Conservation (phyloP, 2,329 filamentous ascomycete species). For the Nectriaceae sp. region DNA sequence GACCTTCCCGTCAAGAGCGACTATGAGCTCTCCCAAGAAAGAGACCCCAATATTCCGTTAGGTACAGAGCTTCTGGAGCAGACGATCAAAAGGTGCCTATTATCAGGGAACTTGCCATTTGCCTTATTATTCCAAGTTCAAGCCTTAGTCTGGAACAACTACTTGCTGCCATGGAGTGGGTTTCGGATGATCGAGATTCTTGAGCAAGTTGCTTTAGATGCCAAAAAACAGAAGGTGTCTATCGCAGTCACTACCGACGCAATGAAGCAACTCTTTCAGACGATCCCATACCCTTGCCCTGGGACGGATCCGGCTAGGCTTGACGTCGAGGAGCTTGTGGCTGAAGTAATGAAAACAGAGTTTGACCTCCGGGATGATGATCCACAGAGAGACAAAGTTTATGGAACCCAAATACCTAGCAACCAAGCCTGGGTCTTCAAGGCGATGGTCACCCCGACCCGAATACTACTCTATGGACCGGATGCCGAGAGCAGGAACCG, state of each 20-base stretch:
- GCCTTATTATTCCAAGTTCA: constrained; percentile 63
- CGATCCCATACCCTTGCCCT: constrained; percentile 57
- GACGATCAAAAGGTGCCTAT: constrained; percentile 28
- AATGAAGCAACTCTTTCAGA: constrained; percentile 52
- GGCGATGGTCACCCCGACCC: constrained; percentile 60
- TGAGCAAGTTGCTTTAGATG: constrained; percentile 28
- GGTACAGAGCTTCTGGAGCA: constrained; percentile 37
- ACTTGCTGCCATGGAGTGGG: constrained; percentile 58
- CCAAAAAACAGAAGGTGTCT: constrained; percentile 21
- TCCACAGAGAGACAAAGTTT: constrained; percentile 24
- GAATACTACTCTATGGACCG: constrained; percentile 59
- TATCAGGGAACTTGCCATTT: constrained; percentile 41
- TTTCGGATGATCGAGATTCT: constrained; percentile 48
- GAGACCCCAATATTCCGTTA: too few species aligned
- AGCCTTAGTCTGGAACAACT: constrained; percentile 63
- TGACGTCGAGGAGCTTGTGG: constrained; percentile 42
- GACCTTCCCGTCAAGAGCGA: constrained; percentile 27
- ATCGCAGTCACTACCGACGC: constrained; percentile 52
- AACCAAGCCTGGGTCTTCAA: constrained; percentile 56
- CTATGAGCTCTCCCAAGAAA: too few species aligned
- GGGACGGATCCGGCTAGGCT: constrained; percentile 46
- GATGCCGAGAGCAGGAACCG: constrained; percentile 70
- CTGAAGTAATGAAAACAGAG: constrained; percentile 43
- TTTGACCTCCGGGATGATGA: constrained; percentile 31
- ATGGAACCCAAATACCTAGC: constrained; percentile 28